Percentiles rank a stretch among this genome's conserved stretches.
Evolutionary conservation across 2,329 filamentous ascomycete species (phyloP).

Genomic region (Drechslera avenae): DNA sequence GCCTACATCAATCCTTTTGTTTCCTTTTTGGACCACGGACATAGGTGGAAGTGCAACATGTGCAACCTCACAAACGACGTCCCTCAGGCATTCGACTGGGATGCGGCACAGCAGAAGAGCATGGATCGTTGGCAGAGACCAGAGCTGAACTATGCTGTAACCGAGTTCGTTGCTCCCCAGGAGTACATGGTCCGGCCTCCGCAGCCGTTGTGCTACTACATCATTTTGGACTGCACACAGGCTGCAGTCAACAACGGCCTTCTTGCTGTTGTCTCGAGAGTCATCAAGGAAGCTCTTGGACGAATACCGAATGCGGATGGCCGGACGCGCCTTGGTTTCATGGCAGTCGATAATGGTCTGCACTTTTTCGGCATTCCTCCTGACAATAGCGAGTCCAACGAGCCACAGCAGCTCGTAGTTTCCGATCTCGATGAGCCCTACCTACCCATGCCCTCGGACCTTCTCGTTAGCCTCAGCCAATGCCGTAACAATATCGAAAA

Average conservation of each 20-base stretch:
- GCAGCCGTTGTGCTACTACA: constrained; percentile 65
- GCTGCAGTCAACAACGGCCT: constrained; percentile 82
- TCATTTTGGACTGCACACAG: constrained; percentile 34
- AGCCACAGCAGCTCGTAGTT: constrained; percentile 90
- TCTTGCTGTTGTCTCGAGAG: constrained; percentile 87
- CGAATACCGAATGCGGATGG: constrained; percentile 98
- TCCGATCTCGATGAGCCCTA: constrained; percentile 97
- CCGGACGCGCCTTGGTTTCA: constrained; percentile 88
- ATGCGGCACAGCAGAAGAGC: constrained; percentile 85
- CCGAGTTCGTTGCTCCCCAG: constrained; percentile 96
- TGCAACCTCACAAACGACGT: constrained; percentile 98
- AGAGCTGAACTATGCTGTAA: constrained; percentile 94
- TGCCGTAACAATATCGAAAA: constrained; percentile 88
- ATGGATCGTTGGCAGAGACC: constrained; percentile 90
- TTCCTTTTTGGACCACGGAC: constrained; percentile 90
- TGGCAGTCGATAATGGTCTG: constrained; percentile 91
- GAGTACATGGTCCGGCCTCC: constrained; percentile 99
- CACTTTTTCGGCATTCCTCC: constrained; percentile 96
- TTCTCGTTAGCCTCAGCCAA: constrained; percentile 86
- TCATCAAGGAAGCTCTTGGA: constrained; percentile 92
- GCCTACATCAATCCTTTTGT: constrained; percentile 97
- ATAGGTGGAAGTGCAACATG: constrained; percentile 99
- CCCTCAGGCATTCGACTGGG: constrained; percentile 99
- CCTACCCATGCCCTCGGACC: constrained; percentile 87
- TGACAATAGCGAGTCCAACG: constrained; percentile 81